Evolutionary conservation across 2,329 filamentous ascomycete genomes (phyloP).

Genomic region (Arthroderma uncinatum): DNA sequence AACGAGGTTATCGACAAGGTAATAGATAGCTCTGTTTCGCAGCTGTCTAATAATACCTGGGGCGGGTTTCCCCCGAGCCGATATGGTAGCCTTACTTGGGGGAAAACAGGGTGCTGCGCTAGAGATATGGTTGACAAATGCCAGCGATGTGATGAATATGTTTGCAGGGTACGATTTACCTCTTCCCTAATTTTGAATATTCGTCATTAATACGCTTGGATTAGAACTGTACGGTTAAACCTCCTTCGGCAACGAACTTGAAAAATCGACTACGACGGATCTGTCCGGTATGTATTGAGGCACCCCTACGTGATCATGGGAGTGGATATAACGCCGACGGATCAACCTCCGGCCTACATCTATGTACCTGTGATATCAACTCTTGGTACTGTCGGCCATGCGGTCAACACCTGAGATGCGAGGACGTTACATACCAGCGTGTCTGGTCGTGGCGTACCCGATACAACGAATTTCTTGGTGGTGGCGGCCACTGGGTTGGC

Average conservation of each 20-base stretch:
- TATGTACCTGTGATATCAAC: conserved; percentile 47
- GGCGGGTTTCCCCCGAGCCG: background rate
- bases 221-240: conserved; percentile 84
- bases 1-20: conserved; percentile 47
- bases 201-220: background rate
- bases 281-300: conserved; percentile 62
- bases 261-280: conserved; percentile 69
- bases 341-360: conserved; percentile 36
- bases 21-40: background rate
- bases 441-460: conserved; percentile 86
- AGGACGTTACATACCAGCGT: conserved; percentile 48
- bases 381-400: conserved; percentile 77
- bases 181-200: background rate
- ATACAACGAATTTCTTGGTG: conserved; percentile 66
- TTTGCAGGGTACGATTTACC: conserved; percentile 62
- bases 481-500: conserved; percentile 70
- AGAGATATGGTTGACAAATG: conserved; percentile 79
- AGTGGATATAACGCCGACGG: conserved; percentile 9
- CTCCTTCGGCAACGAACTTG: conserved; percentile 55
- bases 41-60: background rate
- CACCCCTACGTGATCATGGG: conserved; percentile 45
- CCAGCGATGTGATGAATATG: conserved; percentile 60
- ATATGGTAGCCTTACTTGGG: background rate
- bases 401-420: conserved; percentile 53
- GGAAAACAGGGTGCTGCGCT: conserved; percentile 46